These are phyloP conservation scores for Fragilariopsis cylindrus DNA, from an alignment of 108 stramenopile species.

Conservation along the genomic window DNA sequence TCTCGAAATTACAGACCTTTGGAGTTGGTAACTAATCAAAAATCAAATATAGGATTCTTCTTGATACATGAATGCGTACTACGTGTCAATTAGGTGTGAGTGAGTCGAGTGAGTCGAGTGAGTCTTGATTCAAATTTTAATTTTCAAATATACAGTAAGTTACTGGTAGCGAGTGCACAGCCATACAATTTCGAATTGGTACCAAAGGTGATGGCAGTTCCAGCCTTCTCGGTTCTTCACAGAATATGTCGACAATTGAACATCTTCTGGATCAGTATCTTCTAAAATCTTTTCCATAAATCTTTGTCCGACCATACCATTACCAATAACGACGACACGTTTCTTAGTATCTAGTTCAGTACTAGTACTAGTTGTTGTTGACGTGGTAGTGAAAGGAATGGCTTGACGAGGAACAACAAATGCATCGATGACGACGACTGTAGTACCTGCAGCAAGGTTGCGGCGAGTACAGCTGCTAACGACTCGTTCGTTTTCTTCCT, in stretches of 20 bases:
- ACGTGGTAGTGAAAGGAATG: neutral
- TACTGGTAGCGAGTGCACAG: no score
- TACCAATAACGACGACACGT: constrained; percentile 86
- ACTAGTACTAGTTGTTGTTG: neutral
- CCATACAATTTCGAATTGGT: no score
- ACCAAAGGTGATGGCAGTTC: no score
- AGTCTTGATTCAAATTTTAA: no score
- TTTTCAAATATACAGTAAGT: no score
- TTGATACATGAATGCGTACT: no score
- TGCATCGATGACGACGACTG: neutral
- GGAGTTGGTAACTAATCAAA: no score
- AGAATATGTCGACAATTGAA: constrained; percentile 80
- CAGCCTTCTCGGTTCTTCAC: constrained; percentile 76
- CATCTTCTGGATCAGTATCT: constrained; percentile 51
- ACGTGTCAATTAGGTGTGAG: no score
- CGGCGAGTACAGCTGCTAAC: neutral
- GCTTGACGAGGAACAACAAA: neutral
- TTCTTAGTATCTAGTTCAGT: constrained; percentile 47
- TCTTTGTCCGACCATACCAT: constrained; percentile 94
- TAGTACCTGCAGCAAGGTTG: neutral
- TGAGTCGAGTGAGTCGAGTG: no score
- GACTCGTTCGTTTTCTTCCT: no score
- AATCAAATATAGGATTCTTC: no score
- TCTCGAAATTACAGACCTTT: no score
- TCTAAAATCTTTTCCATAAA: constrained; percentile 91